Conservation (phyloP, 495 filamentous ascomycete genomes). For the Aspergillus wentii region DNA sequence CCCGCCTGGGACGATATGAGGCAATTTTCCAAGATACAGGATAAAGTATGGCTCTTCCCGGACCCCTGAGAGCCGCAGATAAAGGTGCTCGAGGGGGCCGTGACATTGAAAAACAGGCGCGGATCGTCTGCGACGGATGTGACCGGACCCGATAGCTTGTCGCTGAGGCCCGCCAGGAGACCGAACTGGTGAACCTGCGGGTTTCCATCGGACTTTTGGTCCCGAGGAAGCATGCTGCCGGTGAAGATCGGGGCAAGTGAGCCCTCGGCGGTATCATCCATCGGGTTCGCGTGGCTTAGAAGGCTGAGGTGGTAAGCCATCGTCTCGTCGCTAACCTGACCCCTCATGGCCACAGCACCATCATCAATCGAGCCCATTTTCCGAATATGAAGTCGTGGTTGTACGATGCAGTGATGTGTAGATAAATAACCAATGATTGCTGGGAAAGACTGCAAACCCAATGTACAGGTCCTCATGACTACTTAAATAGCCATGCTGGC, state of each 20-base stretch:
- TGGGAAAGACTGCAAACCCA: too few relatives aligned
- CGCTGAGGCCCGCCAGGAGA: slow-evolving; percentile 12
- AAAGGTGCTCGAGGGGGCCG: slow-evolving; percentile 63
- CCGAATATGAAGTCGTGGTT: too few relatives aligned
- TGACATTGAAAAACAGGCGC: slow-evolving; percentile 60
- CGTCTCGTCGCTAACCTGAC: not conserved
- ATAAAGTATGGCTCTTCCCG: slow-evolving; percentile 70
- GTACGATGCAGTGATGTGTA: too few relatives aligned
- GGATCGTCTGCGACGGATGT: slow-evolving; percentile 35
- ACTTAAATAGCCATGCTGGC: too few relatives aligned
- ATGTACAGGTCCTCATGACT: too few relatives aligned
- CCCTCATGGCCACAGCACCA: too few relatives aligned
- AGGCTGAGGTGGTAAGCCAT: slow-evolving; percentile 7
- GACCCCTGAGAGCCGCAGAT: slow-evolving; percentile 75
- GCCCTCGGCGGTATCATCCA: not conserved
- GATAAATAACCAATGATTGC: too few relatives aligned
- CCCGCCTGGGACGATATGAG: slow-evolving; percentile 39
- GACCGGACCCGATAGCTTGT: slow-evolving; percentile 14
- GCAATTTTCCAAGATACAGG: slow-evolving; percentile 65
- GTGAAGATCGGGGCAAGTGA: slow-evolving; percentile 6
- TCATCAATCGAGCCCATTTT: too few relatives aligned
- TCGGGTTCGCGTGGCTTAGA: not conserved
- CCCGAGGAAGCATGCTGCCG: not conserved
- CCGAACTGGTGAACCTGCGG: slow-evolving; percentile 6
- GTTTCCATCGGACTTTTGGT: not conserved